Evolutionary conservation across 176 grass and related monocot genomes (phyloP), one percentile per base, ranked within the genome.

Genomic region (Sorghum bicolor): DNA sequence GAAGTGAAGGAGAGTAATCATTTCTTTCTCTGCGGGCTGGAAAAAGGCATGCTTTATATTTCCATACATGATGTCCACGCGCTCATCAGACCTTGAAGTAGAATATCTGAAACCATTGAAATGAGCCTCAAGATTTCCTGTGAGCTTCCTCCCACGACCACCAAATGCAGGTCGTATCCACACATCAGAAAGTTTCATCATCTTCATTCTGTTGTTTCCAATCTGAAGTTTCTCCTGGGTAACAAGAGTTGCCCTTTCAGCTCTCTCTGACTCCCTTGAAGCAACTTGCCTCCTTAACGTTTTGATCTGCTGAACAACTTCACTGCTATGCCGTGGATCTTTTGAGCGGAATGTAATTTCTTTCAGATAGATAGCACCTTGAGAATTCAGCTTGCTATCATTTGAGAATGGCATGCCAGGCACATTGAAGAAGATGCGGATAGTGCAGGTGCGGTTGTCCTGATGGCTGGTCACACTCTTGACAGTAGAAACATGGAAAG

Each of bases 11-110:
- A 97, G 84, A 0, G 92, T 94, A 75, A 97, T 97, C 95, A 97
- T 97, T 77, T 97, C 90, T 83, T 79, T 91, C 65, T 97, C 92
- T 30, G 90, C 86, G 3, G 92, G 95, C 80, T 97, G 95, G 82
- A 92, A 97, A 79, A 94, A 97, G 83, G 92, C 92, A 86, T 97
- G 92, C 28, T 97, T 97, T 73, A 97, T 84, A 79, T 97, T 97
- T 25, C 83, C 88, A 70, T 79, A 97, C 88, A 94, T 88, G 17
- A 97, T 82, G 52, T 97, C 92, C 29, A 97, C 92, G 2, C 48
- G 17, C 77, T 97, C 88, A 81, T 94, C 92, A 38, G 86, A 47
- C 78, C 88, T 91, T 36, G 90, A 86, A 64, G 84, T 83, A 79
- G 86, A 85, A 77, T 97, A 97, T n/a, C 88, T 75, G 34, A 97